Evolutionary conservation across 2,329 filamentous ascomycete genomes (phyloP).

Genomic region (Trematosphaeria pertusa): DNA sequence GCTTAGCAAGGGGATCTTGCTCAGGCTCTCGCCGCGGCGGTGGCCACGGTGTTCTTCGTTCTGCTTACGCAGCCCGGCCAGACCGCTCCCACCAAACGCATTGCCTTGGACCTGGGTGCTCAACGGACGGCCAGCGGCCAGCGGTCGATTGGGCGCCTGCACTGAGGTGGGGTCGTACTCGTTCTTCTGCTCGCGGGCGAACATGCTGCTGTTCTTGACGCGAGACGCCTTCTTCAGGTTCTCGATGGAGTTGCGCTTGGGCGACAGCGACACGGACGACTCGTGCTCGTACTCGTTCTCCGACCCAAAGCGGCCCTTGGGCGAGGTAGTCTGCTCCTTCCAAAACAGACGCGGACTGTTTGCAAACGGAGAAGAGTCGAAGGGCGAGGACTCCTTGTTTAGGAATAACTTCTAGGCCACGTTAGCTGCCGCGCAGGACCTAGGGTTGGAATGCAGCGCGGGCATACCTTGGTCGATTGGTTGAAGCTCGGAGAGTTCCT

Average conservation of each 20-base stretch:
- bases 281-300: constrained; percentile 72
- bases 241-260: constrained; percentile 89
- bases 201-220: constrained; percentile 98
- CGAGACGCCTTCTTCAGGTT: constrained; percentile 92
- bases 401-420: constrained; percentile 68
- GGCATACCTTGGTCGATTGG: constrained; percentile 71
- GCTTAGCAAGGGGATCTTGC: constrained; percentile 64
- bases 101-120: constrained; percentile 72
- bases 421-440: constrained; percentile 28
- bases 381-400: constrained; percentile 78
- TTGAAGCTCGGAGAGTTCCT: constrained; percentile 94
- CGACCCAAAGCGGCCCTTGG: constrained; percentile 63
- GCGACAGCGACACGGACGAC: constrained; percentile 71
- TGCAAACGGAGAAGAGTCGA: constrained; percentile 79
- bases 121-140: constrained; percentile 68
- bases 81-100: constrained; percentile 67
- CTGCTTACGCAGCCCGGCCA: constrained; percentile 53
- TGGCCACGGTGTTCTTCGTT: constrained; percentile 40
- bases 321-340: constrained; percentile 75
- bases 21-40: constrained; percentile 64
- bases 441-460: constrained; percentile 12
- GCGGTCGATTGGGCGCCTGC: constrained; percentile 80
- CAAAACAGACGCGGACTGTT: constrained; percentile 88
- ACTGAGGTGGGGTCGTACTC: constrained; percentile 87
- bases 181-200: constrained; percentile 88